phyloP scores from a whole-genome alignment of 345 rosid genomes.

The Moricandia arvensis region DNA sequence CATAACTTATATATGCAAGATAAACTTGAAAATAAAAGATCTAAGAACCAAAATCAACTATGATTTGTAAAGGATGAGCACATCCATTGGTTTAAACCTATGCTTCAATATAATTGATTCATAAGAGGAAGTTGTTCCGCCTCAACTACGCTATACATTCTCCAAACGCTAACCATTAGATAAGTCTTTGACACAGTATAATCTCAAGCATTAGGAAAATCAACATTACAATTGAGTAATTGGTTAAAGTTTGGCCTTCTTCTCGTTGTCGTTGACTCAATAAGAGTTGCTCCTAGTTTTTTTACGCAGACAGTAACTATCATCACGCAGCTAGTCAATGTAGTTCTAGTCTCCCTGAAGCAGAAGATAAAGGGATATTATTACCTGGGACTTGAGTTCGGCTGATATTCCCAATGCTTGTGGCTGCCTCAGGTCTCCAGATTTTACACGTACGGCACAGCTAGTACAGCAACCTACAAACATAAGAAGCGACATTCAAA shows the following conservation, averaged over 20 bases:
- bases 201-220: background rate
- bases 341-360: background rate
- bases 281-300: background rate
- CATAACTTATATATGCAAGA: background rate
- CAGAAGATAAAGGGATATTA: constrained; percentile 22
- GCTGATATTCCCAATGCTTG: constrained; percentile 97
- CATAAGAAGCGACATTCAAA: background rate
- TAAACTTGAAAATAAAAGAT: background rate
- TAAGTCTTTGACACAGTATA: background rate
- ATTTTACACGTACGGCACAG: constrained; percentile 73
- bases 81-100: background rate
- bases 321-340: background rate
- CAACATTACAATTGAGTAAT: background rate
- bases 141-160: background rate
- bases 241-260: background rate
- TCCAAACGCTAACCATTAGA: background rate
- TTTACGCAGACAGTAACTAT: background rate
- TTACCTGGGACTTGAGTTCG: constrained; percentile 79
- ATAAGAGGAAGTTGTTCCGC: background rate
- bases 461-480: constrained; percentile 93
- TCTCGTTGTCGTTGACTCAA: background rate
- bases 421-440: constrained; percentile 59
- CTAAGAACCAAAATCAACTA: background rate
- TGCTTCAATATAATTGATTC: background rate
- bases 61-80: background rate